phyloP scores from a whole-genome alignment of 176 grass and related monocot genomes.

The Elaeis guineensis region DNA sequence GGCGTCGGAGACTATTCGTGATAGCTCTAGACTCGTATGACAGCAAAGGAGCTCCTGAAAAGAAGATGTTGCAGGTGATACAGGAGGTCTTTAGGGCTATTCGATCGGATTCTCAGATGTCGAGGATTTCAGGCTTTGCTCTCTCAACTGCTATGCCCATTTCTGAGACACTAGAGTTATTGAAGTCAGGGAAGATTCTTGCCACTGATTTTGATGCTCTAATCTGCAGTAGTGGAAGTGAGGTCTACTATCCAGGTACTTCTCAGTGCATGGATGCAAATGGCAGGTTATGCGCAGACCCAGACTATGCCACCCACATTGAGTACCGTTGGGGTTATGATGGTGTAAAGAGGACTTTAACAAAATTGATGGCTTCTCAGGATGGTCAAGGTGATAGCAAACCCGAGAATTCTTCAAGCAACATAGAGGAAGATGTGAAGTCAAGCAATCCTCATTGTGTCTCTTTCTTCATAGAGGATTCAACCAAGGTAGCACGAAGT shows the following conservation, averaged over 20 bases:
- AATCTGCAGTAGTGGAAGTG: constrained; percentile 78
- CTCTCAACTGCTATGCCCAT: constrained; percentile 90
- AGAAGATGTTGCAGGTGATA: constrained; percentile 69
- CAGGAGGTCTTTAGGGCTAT: constrained; percentile 78
- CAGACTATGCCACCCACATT: constrained; percentile 79
- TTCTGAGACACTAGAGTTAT: constrained; percentile 46
- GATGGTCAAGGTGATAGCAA: constrained; percentile 3
- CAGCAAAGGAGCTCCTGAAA: constrained; percentile 48
- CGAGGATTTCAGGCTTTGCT: constrained; percentile 81
- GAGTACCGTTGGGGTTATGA: constrained; percentile 85
- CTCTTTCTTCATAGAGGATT: constrained; percentile 71
- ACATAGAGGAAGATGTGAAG: constrained; percentile 42
- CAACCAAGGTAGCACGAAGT: constrained; percentile 35
- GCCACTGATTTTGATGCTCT: constrained; percentile 81
- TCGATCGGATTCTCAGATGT: constrained; percentile 81
- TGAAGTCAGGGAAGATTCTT: constrained; percentile 51
- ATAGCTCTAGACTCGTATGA: constrained; percentile 77
- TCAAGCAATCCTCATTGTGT: constrained; percentile 76
- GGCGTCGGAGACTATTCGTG: constrained; percentile 69
- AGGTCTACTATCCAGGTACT: constrained; percentile 91
- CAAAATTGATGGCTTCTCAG: constrained; percentile 47
- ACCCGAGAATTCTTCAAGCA: constrained; percentile 12
- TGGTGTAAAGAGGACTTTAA: constrained; percentile 51
- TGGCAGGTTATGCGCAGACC: constrained; percentile 69
- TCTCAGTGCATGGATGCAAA: constrained; percentile 49